A percentile compares a stretch with the other conserved stretches of the same genome.
Conservation (phyloP, 2,329 filamentous ascomycete species). For the Ophiocordyceps sinensis region DNA sequence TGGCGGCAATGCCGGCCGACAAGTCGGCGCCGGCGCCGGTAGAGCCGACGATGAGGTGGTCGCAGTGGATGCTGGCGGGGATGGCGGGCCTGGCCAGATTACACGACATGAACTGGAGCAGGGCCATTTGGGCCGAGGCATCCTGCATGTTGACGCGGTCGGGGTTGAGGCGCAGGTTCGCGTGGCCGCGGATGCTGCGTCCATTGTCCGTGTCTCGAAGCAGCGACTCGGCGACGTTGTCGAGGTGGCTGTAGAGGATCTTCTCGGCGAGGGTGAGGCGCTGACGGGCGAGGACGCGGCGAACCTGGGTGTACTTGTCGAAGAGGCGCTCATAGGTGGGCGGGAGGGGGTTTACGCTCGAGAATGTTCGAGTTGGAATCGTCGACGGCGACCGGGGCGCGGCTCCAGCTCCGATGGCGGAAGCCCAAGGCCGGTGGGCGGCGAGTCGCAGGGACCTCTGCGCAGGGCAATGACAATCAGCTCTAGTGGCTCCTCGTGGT, state of each 20-base stretch:
- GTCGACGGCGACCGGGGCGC: constrained; percentile 9
- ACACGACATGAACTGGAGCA: constrained; percentile 98
- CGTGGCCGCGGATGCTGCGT: constrained; percentile 66
- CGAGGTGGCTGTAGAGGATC: constrained; percentile 92
- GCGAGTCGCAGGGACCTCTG: constrained; percentile 23
- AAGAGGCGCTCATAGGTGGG: constrained; percentile 76
- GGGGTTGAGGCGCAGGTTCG: constrained; percentile 92
- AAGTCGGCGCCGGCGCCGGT: constrained; percentile 80
- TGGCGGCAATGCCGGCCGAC: constrained; percentile 70
- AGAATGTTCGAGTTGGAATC: constrained; percentile 19
- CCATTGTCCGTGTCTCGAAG: constrained; percentile 74
- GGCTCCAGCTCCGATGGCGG: constrained; percentile 3
- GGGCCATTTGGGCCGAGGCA: constrained; percentile 94
- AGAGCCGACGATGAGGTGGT: constrained; percentile 96
- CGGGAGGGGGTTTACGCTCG: constrained; percentile 28
- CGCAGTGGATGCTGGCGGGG: constrained; percentile 94
- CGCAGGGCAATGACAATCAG: background rate
- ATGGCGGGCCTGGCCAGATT: constrained; percentile 79
- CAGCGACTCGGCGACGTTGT: constrained; percentile 78
- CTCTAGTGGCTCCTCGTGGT: background rate
- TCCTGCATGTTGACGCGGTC: constrained; percentile 99
- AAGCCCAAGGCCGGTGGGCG: constrained; percentile 15
- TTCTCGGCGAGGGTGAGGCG: constrained; percentile 87
- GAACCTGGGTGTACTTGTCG: constrained; percentile 61
- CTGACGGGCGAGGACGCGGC: constrained; percentile 50